Percentiles rank a stretch among this genome's conserved stretches.
Evolutionary conservation across 2,329 filamentous ascomycete genomes (phyloP).

Genomic region (Cryoendolithus antarcticus): DNA sequence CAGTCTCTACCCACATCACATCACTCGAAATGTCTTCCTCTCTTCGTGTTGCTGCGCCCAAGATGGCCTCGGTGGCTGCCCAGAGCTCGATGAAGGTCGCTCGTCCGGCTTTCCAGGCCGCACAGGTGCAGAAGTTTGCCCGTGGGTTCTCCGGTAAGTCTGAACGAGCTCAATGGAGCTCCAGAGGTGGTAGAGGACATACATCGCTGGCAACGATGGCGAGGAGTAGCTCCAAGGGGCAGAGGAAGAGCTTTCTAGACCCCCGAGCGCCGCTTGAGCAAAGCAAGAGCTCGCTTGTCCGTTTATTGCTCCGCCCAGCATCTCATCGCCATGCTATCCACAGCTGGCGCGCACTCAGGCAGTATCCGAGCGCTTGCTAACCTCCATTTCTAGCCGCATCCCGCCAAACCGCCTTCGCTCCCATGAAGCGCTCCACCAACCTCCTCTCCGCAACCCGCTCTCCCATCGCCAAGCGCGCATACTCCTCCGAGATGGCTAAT

Average conservation of each 20-base stretch:
- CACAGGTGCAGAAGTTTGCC: slow-evolving; percentile 46
- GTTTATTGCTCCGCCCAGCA: too few species aligned
- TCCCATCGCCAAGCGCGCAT: slow-evolving; percentile 47
- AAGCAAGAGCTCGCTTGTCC: too few species aligned
- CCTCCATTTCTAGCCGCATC: slow-evolving; percentile 1
- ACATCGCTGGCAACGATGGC: too few species aligned
- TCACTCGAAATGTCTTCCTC: slow-evolving; percentile 62
- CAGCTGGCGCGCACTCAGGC: slow-evolving; percentile 1
- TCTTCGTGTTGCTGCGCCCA: slow-evolving; percentile 60
- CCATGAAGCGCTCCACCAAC: slow-evolving; percentile 56
- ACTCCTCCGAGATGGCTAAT: slow-evolving; percentile 79
- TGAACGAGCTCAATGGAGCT: slow-evolving; percentile 8
- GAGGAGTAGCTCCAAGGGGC: not conserved
- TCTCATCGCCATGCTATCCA: too few species aligned
- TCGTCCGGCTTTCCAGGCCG: slow-evolving; percentile 48
- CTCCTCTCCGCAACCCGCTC: slow-evolving; percentile 25
- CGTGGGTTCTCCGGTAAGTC: slow-evolving; percentile 62
- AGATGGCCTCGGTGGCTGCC: slow-evolving; percentile 56
- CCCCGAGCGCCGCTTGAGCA: too few species aligned
- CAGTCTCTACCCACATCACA: slow-evolving; percentile 20
- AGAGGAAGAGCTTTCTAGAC: too few species aligned
- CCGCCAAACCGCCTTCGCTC: slow-evolving; percentile 48
- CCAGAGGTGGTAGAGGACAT: not conserved
- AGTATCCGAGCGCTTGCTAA: slow-evolving; percentile 3
- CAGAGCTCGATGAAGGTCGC: slow-evolving; percentile 63